Evolutionary conservation across 345 rosid genomes (phyloP).

Genomic region (Geranium brycei): DNA sequence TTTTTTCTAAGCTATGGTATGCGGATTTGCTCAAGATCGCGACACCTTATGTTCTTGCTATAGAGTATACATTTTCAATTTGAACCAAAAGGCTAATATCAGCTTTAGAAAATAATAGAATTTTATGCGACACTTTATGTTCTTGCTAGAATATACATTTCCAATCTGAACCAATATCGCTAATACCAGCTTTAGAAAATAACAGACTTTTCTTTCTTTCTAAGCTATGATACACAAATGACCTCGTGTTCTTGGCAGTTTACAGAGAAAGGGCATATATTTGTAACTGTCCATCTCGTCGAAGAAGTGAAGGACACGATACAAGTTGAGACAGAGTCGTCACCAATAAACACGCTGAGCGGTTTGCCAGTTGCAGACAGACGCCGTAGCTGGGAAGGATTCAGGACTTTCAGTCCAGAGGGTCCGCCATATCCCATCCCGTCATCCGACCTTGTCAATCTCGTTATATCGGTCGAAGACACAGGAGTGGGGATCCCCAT

Average conservation of each 20-base stretch:
- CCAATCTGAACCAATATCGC: no score
- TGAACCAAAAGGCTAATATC: no score
- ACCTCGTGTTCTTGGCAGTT: conserved; percentile 35
- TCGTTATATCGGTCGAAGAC: conserved; percentile 88
- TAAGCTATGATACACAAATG: conserved; percentile 4
- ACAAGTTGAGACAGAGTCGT: conserved; percentile 41
- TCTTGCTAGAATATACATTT: no score
- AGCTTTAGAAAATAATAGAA: no score
- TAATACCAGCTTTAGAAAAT: neutral
- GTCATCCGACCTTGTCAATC: conserved; percentile 33
- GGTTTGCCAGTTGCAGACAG: conserved; percentile 76
- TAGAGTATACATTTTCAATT: no score
- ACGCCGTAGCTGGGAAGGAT: conserved; percentile 55
- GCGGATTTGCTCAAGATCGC: no score
- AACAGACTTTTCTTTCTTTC: neutral
- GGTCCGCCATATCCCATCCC: conserved; percentile 19
- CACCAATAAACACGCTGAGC: conserved; percentile 52
- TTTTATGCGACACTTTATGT: no score
- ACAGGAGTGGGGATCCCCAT: conserved; percentile 86
- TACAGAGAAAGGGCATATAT: conserved; percentile 83
- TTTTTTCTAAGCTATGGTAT: no score
- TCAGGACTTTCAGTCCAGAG: conserved; percentile 43
- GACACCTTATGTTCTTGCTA: no score
- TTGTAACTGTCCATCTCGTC: conserved; percentile 69
- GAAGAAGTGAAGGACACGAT: conserved; percentile 51